phyloP scores from a whole-genome alignment of 108 stramenopile species.

The Cylindrotheca fusiformis region DNA sequence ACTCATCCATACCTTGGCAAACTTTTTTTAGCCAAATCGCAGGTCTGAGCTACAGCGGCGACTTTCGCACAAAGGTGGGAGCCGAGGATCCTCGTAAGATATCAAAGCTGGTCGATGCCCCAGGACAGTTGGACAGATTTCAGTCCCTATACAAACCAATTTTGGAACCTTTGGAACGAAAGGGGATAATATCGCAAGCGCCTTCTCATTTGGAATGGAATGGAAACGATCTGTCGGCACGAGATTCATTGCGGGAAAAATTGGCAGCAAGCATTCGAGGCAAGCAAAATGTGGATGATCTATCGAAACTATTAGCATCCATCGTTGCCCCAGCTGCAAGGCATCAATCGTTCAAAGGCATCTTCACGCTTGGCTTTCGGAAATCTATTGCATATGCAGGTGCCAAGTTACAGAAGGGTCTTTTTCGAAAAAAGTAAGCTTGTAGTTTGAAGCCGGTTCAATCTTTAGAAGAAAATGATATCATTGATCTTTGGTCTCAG shows the following conservation, averaged over 20 bases:
- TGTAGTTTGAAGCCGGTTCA: background rate
- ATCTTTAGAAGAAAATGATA: slow-evolving; percentile 10
- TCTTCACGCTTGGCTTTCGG: slow-evolving; percentile 64
- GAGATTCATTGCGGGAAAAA: slow-evolving; percentile 1
- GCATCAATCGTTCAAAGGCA: slow-evolving; percentile 77
- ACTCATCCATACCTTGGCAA: slow-evolving; percentile 4
- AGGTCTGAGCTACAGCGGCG: slow-evolving; percentile 74
- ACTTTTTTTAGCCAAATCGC: slow-evolving; percentile 54
- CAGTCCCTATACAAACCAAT: slow-evolving; percentile 50
- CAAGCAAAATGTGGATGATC: slow-evolving; percentile 1
- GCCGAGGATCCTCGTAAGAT: slow-evolving; percentile 84
- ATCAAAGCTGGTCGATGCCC: slow-evolving; percentile 62
- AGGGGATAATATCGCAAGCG: slow-evolving; percentile 33
- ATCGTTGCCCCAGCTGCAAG: slow-evolving; percentile 74
- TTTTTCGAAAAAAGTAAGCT: slow-evolving; percentile 5
- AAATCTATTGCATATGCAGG: slow-evolving; percentile 68
- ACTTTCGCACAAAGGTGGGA: slow-evolving; percentile 79
- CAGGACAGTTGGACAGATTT: slow-evolving; percentile 73
- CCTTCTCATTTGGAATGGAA: slow-evolving; percentile 42
- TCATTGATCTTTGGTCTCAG: background rate
- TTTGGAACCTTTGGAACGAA: slow-evolving; percentile 27
- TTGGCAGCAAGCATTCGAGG: slow-evolving; percentile 12
- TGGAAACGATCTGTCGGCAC: slow-evolving; percentile 10
- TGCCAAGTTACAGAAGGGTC: slow-evolving; percentile 79
- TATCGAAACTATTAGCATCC: slow-evolving; percentile 28